These are phyloP conservation scores for Podospora bellae-mahoneyi DNA, from an alignment of 495 filamentous ascomycete genomes.

Conservation along the genomic window DNA sequence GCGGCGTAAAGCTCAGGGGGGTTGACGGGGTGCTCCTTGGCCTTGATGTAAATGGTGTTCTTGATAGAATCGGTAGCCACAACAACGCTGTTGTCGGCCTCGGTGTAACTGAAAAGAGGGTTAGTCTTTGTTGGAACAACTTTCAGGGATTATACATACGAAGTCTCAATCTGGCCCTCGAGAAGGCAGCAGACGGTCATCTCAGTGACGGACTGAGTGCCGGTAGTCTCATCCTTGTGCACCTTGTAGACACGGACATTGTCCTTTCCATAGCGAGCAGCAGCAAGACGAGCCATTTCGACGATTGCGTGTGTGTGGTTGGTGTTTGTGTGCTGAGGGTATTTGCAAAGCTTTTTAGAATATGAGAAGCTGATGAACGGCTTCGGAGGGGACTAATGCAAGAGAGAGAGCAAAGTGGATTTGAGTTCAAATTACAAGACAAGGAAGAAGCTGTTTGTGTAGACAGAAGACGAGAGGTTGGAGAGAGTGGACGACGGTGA, in stretches of 20 bases:
- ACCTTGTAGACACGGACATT: constrained; percentile 98
- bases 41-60: constrained; percentile 91
- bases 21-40: constrained; percentile 88
- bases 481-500: neutral
- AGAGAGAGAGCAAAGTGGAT: constrained; percentile 9
- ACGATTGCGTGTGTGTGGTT: neutral
- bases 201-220: constrained; percentile 80
- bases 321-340: neutral
- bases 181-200: constrained; percentile 91
- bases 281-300: constrained; percentile 58
- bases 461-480: neutral
- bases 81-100: constrained; percentile 90
- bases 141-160: constrained; percentile 50
- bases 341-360: constrained; percentile 2
- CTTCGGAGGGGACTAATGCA: constrained; percentile 7
- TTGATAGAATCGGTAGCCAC: constrained; percentile 98
- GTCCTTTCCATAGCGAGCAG: constrained; percentile 91
- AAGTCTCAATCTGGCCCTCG: constrained; percentile 85
- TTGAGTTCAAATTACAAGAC: constrained; percentile 3
- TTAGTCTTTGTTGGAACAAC: constrained; percentile 17
- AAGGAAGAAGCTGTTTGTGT: constrained; percentile 6
- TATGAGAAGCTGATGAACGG: constrained; percentile 1
- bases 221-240: constrained; percentile 68
- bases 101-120: constrained; percentile 63
- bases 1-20: constrained; percentile 91